Conservation (phyloP, 148 eudicot species). For the Spergularia marina region DNA sequence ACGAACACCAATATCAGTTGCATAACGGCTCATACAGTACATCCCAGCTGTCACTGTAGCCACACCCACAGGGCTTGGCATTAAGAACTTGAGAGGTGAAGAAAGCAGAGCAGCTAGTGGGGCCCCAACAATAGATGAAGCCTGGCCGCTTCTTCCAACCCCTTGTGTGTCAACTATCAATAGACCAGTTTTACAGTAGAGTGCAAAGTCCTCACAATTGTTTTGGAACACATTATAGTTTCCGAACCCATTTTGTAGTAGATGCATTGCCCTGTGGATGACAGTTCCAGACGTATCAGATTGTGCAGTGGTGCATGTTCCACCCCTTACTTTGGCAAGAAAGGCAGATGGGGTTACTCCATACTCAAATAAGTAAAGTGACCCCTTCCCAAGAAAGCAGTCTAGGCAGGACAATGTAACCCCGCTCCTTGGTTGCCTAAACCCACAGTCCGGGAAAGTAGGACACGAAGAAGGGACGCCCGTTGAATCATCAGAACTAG, state of each 20-base stretch:
- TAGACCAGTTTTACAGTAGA: conserved; percentile 92
- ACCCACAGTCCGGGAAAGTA: conserved; percentile 91
- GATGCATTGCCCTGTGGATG: conserved; percentile 83
- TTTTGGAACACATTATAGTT: conserved; percentile 79
- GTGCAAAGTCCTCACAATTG: conserved; percentile 95
- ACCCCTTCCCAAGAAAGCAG: conserved; percentile 78
- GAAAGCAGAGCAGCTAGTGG: conserved; percentile 91
- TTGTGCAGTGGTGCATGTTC: conserved; percentile 85
- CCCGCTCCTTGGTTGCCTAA: conserved; percentile 74
- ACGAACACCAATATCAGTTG: conserved; percentile 94
- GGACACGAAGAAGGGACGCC: conserved; percentile 50
- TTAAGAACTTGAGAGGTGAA: conserved; percentile 73
- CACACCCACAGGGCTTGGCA: conserved; percentile 89
- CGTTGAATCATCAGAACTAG: conserved; percentile 28
- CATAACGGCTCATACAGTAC: conserved; percentile 94
- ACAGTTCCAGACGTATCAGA: conserved; percentile 60
- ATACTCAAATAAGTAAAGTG: conserved; percentile 80
- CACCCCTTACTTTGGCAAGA: conserved; percentile 83
- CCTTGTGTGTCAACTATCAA: conserved; percentile 56
- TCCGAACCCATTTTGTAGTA: conserved; percentile 90
- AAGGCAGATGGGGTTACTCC: conserved; percentile 73
- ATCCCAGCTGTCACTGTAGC: conserved; percentile 91
- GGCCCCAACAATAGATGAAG: conserved; percentile 86
- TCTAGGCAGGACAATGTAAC: conserved; percentile 81
- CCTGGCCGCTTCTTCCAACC: conserved; percentile 94